These are phyloP conservation scores for Trichosporon inkin DNA, from an alignment of 1,284 basidiomycete genomes.

Conservation along the genomic window DNA sequence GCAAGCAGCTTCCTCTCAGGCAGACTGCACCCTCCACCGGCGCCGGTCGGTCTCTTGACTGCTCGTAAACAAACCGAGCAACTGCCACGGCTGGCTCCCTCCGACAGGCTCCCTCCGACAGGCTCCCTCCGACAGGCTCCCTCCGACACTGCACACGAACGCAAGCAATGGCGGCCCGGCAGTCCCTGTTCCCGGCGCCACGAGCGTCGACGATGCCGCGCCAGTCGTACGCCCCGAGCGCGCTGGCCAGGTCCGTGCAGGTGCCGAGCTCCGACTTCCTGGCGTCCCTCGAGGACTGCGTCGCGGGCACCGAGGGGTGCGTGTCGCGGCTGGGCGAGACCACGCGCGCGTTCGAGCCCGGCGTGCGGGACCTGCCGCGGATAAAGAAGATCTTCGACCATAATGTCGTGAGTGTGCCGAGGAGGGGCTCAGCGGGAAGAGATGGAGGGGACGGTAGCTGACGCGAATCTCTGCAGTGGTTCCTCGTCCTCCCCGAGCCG, in stretches of 20 bases:
- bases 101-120: no score
- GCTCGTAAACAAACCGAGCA: no score
- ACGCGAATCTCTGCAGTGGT: conserved; percentile 32
- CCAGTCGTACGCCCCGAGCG: conserved; percentile 8
- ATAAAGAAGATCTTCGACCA: conserved; percentile 41
- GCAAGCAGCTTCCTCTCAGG: no score
- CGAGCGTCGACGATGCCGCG: background rate
- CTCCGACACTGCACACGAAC: no score
- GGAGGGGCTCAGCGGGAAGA: no score
- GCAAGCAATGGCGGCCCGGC: background rate
- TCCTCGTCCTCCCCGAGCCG: conserved; percentile 44
- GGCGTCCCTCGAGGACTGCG: conserved; percentile 41
- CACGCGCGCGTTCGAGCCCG: conserved; percentile 21
- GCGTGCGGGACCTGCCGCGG: conserved; percentile 42
- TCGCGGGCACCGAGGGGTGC: conserved; percentile 41
- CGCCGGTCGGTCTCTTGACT: no score
- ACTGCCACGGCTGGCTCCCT: no score
- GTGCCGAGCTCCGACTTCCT: conserved; percentile 1
- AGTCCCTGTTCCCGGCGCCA: background rate
- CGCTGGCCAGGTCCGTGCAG: background rate
- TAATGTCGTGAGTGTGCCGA: conserved; percentile 40
- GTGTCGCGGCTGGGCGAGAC: conserved; percentile 1
- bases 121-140: no score
- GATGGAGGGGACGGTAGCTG: no score
- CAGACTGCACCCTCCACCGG: no score